Conservation (phyloP, 164 flowering plant species). For the Vitis amurensis region DNA sequence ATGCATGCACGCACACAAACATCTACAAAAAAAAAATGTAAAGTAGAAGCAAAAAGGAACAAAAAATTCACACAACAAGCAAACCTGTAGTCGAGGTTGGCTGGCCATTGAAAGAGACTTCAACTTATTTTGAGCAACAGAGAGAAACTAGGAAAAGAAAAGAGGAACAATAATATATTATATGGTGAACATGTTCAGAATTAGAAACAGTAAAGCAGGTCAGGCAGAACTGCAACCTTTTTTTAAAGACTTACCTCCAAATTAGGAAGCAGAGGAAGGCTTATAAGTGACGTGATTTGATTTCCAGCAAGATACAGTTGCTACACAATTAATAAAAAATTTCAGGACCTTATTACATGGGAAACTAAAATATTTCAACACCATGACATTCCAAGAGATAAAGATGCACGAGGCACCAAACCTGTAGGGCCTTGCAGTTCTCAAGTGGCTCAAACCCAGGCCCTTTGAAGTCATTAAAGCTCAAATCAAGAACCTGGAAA, state of each 20-base stretch:
- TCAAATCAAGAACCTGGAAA: conserved; percentile 94
- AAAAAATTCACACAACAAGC: conserved; percentile 8
- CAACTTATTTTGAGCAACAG: conserved; percentile 95
- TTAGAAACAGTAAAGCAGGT: not conserved
- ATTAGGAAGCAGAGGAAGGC: conserved; percentile 98
- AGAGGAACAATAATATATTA: not conserved
- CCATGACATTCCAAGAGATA: conserved; percentile 1
- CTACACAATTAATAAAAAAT: conserved; percentile 38
- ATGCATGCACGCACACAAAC: too few species aligned
- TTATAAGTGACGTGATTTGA: conserved; percentile 86
- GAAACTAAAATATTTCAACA: not conserved
- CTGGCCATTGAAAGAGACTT: conserved; percentile 96
- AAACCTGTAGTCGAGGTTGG: conserved; percentile 97
- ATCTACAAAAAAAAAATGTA: not conserved
- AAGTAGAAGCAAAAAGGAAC: not conserved
- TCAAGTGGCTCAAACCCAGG: conserved; percentile 98
- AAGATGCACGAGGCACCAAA: conserved; percentile 20
- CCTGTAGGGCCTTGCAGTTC: conserved; percentile 94
- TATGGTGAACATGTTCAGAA: not conserved
- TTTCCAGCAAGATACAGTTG: conserved; percentile 99
- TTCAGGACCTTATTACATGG: conserved; percentile 7
- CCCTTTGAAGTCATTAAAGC: conserved; percentile 96
- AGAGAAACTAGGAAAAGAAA: conserved; percentile 68
- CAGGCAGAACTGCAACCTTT: not conserved
- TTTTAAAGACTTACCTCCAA: conserved; percentile 70